A percentile compares a stretch with the other conserved stretches of the same genome.
phyloP scores from a whole-genome alignment of 73 alveolate species.

The Uronychia binucleata region DNA sequence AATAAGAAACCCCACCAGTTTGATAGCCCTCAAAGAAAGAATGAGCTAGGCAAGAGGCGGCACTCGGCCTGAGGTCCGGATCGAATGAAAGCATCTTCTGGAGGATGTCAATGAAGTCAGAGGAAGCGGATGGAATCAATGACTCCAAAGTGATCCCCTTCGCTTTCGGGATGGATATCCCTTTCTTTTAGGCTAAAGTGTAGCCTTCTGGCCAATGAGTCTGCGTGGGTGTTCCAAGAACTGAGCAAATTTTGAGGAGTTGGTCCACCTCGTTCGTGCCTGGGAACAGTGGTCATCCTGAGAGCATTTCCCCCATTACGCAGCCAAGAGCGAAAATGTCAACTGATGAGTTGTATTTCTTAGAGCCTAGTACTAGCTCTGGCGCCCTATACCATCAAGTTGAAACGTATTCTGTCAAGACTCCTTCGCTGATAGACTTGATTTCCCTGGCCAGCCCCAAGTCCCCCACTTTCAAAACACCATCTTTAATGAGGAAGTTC shows the following conservation, averaged over 20 bases:
- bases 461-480: conserved; percentile 75
- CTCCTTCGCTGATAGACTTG: conserved; percentile 54
- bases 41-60: conserved; percentile 42
- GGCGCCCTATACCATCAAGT: conserved; percentile 95
- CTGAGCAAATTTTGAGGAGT: conserved; percentile 81
- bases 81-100: conserved; percentile 29
- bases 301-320: conserved; percentile 90
- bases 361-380: conserved; percentile 83
- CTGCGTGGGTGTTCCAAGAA: conserved; percentile 92
- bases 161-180: conserved; percentile 81
- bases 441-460: conserved; percentile 85
- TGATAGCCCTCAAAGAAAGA: conserved; percentile 9
- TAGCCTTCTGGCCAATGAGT: conserved; percentile 95
- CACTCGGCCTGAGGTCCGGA: conserved; percentile 54
- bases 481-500: conserved; percentile 40
- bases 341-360: conserved; percentile 78
- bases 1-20: too few species aligned
- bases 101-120: conserved; percentile 35
- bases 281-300: conserved; percentile 75
- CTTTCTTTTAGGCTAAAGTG: conserved; percentile 86
- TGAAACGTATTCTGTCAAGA: conserved; percentile 83
- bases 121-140: conserved; percentile 79
- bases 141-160: conserved; percentile 67
- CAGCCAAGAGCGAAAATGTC: conserved; percentile 95
- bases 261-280: conserved; percentile 97